phyloP scores from a whole-genome alignment of 2,329 filamentous ascomycete genomes.

The Nemania sp. region DNA sequence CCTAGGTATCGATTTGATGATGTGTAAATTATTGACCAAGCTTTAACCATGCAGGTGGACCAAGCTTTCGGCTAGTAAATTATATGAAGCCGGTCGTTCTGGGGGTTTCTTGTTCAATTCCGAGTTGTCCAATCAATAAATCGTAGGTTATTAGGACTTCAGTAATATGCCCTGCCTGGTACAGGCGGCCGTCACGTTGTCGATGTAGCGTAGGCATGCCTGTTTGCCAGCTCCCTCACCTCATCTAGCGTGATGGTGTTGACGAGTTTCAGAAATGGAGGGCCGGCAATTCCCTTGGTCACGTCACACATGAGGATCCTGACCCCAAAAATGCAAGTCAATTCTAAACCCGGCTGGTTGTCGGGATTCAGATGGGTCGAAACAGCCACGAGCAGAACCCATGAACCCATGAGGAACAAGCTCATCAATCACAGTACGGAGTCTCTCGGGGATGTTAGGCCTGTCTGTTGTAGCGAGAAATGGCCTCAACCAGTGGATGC shows the following conservation, averaged over 20 bases:
- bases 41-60: conserved; percentile 17
- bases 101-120: too few species aligned
- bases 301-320: conserved; percentile 2
- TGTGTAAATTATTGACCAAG: conserved; percentile 16
- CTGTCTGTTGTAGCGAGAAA: not conserved
- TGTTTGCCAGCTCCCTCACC: too few species aligned
- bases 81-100: not conserved
- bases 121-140: too few species aligned
- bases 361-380: conserved; percentile 17
- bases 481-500: not conserved
- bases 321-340: conserved; percentile 21
- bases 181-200: too few species aligned
- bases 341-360: conserved; percentile 17
- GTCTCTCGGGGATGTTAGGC: not conserved
- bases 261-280: conserved; percentile 21
- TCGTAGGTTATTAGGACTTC: too few species aligned
- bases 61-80: conserved; percentile 15
- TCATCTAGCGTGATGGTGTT: not conserved
- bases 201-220: too few species aligned
- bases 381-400: conserved; percentile 14
- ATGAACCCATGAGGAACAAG: too few species aligned
- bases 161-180: too few species aligned
- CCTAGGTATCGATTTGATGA: not conserved
- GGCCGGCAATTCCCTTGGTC: conserved; percentile 23
- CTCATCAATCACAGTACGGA: not conserved